Evolutionary conservation across 108 stramenopile genomes (phyloP), one percentile per base, ranked within the genome.

Genomic region (Parietichytrium sp.): DNA sequence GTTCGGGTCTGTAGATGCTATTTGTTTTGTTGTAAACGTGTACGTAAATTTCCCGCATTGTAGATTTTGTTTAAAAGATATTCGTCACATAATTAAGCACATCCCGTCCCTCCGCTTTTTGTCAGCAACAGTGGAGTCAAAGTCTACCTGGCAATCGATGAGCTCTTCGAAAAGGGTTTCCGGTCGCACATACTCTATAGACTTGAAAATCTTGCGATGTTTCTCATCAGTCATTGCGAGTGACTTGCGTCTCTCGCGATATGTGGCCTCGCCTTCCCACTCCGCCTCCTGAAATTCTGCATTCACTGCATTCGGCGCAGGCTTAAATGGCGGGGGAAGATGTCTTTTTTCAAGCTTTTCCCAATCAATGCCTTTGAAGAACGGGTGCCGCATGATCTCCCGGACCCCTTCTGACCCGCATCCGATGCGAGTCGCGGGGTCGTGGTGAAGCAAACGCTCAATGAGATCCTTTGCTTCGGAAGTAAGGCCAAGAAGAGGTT

Each of bases 151-250:
- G 33, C 61, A 72, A 6, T 42, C 61, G 45, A 72, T 45, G 61
- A 72, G 61, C 61, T 72, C 61, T 42, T 72, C 61, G 20, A 72
- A 72, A 13, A 72, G 42, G 20, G 61, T 72, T 42, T 72, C 61
- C 38, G 61, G 42, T 10, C 61, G 61, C 18, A 72, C 61, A 42
- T 72, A 72, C 61, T 72, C 61, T 7, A 72, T n/a, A 47, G 18
- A 8, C 42, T 72, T 72, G 61, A 72, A 72, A 27, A 42, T 45
- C 15, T 33, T 42, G 42, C 61, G 61, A 45, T 72, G 61, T 10
- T 72, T 33, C 25, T 72, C 61, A 2, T 72, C 61, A 27, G 61
- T 72, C 23, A 72, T 33, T 42, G 45, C 45, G 33, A 42, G 20
- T 6, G 61, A 72, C 45, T 72, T 72, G 8, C 61, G 61, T 27